Evolutionary conservation across 2,329 filamentous ascomycete genomes (phyloP).

Genomic region (Aspergillus sp.): DNA sequence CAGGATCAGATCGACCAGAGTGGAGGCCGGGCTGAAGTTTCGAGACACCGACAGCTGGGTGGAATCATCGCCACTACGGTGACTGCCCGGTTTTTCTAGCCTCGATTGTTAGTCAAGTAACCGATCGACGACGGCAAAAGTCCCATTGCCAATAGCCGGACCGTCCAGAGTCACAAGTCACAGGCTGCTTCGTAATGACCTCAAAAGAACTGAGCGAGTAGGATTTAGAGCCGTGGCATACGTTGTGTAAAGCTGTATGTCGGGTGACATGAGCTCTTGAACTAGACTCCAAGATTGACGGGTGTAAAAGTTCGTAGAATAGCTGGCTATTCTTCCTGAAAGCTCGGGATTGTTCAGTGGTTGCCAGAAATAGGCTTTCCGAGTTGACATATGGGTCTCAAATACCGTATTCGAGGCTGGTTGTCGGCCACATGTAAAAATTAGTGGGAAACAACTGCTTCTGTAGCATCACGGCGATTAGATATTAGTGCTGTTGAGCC

Average conservation of each 20-base stretch:
- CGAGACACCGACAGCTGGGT: background rate
- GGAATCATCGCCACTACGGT: background rate
- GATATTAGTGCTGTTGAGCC: background rate
- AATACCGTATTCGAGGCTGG: background rate
- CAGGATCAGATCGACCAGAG: background rate
- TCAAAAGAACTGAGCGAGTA: background rate
- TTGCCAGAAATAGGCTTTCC: background rate
- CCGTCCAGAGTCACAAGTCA: background rate
- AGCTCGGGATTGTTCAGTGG: background rate
- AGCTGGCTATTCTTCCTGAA: background rate
- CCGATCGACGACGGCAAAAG: background rate
- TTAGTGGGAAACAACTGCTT: background rate
- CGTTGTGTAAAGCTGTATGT: background rate
- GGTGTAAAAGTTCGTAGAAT: background rate
- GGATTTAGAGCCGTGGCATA: background rate
- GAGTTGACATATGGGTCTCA: background rate
- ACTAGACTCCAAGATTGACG: background rate
- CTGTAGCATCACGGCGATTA: background rate
- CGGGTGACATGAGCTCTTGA: background rate
- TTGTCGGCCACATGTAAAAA: background rate
- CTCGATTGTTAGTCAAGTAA: background rate
- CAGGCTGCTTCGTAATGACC: background rate
- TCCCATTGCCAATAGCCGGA: background rate
- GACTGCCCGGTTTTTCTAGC: background rate
- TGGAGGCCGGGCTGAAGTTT: background rate